A percentile compares a stretch with the other conserved stretches of the same genome.
Evolutionary conservation across 2,329 filamentous ascomycete genomes (phyloP).

Genomic region (Aspergillus persii): DNA sequence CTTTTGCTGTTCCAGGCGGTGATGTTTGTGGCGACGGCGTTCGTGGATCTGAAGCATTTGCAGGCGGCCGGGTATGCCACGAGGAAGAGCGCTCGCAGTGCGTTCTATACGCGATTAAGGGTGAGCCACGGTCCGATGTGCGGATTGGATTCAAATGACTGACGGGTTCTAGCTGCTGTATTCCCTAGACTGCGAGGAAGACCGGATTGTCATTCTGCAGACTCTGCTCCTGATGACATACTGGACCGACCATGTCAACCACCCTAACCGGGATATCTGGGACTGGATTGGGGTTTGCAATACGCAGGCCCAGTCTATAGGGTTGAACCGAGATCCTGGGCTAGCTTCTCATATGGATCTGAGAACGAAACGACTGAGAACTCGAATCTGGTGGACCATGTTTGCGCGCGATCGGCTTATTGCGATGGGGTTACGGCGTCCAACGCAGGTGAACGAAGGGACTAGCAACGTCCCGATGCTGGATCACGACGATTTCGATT

Average conservation of each 20-base stretch:
- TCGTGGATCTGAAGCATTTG: constrained; percentile 72
- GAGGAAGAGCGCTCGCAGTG: constrained; percentile 74
- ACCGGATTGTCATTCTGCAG: constrained; percentile 80
- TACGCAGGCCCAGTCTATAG: constrained; percentile 24
- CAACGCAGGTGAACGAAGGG: constrained; percentile 83
- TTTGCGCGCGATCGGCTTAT: constrained; percentile 89
- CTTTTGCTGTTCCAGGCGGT: constrained; percentile 86
- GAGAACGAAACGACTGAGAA: constrained; percentile 62
- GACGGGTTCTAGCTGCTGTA: constrained; percentile 65
- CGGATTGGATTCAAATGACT: not conserved
- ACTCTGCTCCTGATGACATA: constrained; percentile 85
- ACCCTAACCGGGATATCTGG: constrained; percentile 68
- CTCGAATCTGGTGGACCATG: constrained; percentile 90
- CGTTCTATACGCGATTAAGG: constrained; percentile 79
- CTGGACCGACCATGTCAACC: constrained; percentile 89
- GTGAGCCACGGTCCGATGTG: constrained; percentile 43
- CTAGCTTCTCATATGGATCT: constrained; percentile 14
- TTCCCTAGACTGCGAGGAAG: constrained; percentile 86
- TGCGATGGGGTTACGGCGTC: constrained; percentile 82
- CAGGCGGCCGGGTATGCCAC: constrained; percentile 70
- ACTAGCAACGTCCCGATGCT: constrained; percentile 92
- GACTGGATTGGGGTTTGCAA: constrained; percentile 27
- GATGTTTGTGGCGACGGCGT: constrained; percentile 85
- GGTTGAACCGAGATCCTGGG: constrained; percentile 20
- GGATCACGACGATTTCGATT: constrained; percentile 74